Base-by-base conservation (phyloP, 305 asterid species). In the Withania somnifera region DNA sequence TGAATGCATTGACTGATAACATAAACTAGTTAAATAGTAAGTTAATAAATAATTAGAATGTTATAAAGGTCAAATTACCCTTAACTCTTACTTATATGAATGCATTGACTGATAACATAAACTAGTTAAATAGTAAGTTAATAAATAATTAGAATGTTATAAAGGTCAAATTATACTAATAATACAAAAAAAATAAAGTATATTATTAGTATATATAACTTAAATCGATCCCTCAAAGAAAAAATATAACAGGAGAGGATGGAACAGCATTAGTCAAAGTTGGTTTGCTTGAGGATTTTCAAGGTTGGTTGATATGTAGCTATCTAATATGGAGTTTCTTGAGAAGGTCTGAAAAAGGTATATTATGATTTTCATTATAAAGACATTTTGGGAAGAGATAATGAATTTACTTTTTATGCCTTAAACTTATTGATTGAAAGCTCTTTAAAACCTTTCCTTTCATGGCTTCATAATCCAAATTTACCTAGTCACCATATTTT, bases 251-350 rank as follows among this genome's bases (percentile, higher is more conserved):
- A 83, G 83, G 77, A 68, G 84, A 85, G 85, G 87, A 87, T 83
- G 84, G 86, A 87, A 77, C 68, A 66, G 87, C 85, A 83, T 82
- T 66, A 85, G 90, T 89, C 93, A 87, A 90, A 87, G 90, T 86
- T 88, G 68, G 93, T 89, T 88, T 87, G 60, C 90, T 56, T 80
- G 90, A 86, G 89, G 88, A 88, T 90, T 86, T 87, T 92, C 91
- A 87, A 77, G 60, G 91, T 89, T 89, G 80, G 90, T 89, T 89
- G 92, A 86, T 89, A 86, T 50, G 92, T 90, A 86, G 86, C 87
- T 89, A 56, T 86, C 87, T 90, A 45, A 87, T 76, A 50, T 85
- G 78, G 88, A 86, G 40, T 86, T 85, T 88, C 91, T 88, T 90
- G 88, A 77, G 83, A 87, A 88, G 87, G 89, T 83, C 86, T 85